phyloP scores from a whole-genome alignment of 208 protist genomes.

The Novymonas esmeraldas region DNA sequence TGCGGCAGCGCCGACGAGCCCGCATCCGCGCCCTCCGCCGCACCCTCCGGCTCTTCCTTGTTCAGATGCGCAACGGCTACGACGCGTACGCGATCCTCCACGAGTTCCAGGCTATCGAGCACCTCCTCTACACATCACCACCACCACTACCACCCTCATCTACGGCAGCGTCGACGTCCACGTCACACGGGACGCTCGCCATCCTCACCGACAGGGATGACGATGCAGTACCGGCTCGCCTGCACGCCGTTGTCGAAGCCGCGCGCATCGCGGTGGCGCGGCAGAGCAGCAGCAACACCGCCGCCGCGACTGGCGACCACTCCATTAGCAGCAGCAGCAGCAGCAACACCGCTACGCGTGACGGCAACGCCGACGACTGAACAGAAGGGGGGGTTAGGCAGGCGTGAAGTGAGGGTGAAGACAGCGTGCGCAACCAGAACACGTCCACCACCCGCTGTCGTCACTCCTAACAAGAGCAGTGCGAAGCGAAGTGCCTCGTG shows the following conservation, averaged over 20 bases:
- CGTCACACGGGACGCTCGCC: not conserved
- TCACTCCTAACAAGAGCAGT: no score
- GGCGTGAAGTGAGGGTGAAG: no score
- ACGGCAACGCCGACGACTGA: no score
- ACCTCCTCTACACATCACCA: not conserved
- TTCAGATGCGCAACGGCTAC: constrained; percentile 2
- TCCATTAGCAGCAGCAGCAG: not conserved
- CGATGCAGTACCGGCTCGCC: constrained; percentile 13
- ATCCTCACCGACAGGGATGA: constrained; percentile 2
- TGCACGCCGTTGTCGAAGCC: constrained; percentile 5
- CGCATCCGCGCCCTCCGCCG: constrained; percentile 1
- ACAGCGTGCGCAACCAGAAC: no score
- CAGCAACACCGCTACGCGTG: not conserved
- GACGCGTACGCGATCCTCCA: constrained; percentile 19
- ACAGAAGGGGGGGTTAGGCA: not conserved
- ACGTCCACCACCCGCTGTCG: not conserved
- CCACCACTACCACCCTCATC: not conserved
- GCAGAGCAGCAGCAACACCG: not conserved
- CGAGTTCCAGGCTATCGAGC: constrained; percentile 3
- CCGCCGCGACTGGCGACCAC: not conserved
- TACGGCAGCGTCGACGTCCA: not conserved
- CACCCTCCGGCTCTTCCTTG: constrained; percentile 1
- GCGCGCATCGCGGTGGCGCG: not conserved
- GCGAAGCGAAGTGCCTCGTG: no score
- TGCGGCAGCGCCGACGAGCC: constrained; percentile 12